Evolutionary conservation across 441 rosid species (phyloP).

Genomic region (Macaranga tanarius): DNA sequence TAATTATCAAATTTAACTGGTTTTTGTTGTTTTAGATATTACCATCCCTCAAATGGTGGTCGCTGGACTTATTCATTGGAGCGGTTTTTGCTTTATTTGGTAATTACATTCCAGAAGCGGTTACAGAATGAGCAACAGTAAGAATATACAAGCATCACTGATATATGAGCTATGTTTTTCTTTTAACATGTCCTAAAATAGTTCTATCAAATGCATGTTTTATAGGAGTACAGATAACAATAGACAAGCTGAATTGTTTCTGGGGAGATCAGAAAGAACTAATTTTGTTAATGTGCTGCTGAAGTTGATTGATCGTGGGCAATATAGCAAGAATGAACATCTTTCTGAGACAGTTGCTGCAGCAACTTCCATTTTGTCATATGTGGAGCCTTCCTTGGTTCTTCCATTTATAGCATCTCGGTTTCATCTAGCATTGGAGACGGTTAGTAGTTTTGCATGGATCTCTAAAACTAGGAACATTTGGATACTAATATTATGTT

Average conservation of each 20-base stretch:
- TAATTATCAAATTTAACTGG: constrained; percentile 25
- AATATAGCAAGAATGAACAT: constrained; percentile 97
- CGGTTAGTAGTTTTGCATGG: constrained; percentile 67
- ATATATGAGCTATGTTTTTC: constrained; percentile 17
- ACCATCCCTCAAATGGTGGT: constrained; percentile 99
- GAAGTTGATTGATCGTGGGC: constrained; percentile 96
- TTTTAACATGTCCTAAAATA: constrained; percentile 28
- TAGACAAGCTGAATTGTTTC: constrained; percentile 42
- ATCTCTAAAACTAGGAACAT: constrained; percentile 16
- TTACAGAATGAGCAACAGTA: constrained; percentile 91
- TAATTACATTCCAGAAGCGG: constrained; percentile 87
- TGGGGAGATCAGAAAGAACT: constrained; percentile 74
- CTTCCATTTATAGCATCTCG: constrained; percentile 95
- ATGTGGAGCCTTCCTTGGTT: constrained; percentile 94
- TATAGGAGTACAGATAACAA: constrained; percentile 52
- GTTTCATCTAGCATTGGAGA: constrained; percentile 97
- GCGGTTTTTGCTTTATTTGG: constrained; percentile 78
- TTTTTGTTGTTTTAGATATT: constrained; percentile 58
- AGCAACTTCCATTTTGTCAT: constrained; percentile 90
- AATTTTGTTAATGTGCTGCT: constrained; percentile 71
- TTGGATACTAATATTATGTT: constrained; percentile 15
- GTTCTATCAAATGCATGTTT: constrained; percentile 28
- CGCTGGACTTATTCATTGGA: constrained; percentile 99
- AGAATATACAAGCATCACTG: constrained; percentile 35
- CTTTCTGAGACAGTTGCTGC: constrained; percentile 99